Percentiles rank a stretch among this genome's conserved stretches.
phyloP scores from a whole-genome alignment of 495 filamentous ascomycete species.

The Neurospora cerealis region DNA sequence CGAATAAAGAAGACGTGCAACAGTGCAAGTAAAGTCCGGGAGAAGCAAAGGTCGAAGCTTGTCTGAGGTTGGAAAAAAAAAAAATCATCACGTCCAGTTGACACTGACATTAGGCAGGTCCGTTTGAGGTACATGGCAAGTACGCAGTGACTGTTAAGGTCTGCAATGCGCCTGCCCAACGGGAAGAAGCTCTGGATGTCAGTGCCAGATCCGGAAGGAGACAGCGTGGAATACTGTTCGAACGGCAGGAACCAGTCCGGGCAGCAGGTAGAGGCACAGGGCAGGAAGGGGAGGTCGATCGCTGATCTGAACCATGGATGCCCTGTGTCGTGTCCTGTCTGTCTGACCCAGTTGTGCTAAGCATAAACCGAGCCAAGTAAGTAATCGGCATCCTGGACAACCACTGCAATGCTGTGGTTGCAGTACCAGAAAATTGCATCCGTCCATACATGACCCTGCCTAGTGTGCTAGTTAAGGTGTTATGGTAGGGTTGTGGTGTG shows the following conservation, averaged over 20 bases:
- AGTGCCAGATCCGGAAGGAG: neutral
- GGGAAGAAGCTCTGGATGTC: neutral
- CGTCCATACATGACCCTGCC: neutral
- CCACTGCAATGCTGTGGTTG: neutral
- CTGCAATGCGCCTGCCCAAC: neutral
- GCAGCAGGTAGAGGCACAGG: neutral
- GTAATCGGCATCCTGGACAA: neutral
- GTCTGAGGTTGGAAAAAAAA: neutral
- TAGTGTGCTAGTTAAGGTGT: constrained; percentile 1
- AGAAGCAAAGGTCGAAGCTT: neutral
- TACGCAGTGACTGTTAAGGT: neutral
- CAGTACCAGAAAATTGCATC: neutral
- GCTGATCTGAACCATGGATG: constrained; percentile 1
- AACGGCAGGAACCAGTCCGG: neutral
- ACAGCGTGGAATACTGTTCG: neutral
- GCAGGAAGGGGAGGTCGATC: neutral
- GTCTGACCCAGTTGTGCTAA: neutral
- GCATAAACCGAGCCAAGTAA: neutral
- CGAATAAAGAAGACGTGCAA: neutral
- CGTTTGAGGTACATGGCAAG: neutral
- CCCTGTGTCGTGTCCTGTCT: neutral
- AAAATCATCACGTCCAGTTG: neutral
- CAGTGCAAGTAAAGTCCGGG: neutral
- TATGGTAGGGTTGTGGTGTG: neutral
- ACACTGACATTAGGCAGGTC: neutral